A percentile compares a stretch with the other conserved stretches of the same genome.
Conservation (phyloP, 148 eudicot species). For the Salicornia ramosissima region DNA sequence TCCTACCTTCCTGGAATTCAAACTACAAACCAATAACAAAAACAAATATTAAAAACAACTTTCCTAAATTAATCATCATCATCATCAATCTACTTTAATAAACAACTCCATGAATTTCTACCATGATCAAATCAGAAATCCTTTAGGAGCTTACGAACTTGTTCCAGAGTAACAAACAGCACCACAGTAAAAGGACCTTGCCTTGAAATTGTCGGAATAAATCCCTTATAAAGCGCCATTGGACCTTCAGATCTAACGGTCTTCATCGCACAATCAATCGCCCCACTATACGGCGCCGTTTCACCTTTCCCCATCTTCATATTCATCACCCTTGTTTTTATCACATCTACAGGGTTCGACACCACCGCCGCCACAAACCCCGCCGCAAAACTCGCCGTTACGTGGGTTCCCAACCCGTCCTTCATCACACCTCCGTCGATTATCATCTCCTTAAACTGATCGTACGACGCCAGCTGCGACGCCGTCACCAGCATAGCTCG, state of each 20-base stretch:
- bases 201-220: constrained; percentile 78
- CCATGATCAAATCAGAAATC: constrained; percentile 60
- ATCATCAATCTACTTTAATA: no score
- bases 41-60: no score
- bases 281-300: constrained; percentile 60
- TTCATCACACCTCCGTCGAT: constrained; percentile 48
- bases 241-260: constrained; percentile 64
- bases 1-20: no score
- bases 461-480: constrained; percentile 81
- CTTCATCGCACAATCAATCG: constrained; percentile 70
- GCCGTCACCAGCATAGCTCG: constrained; percentile 93
- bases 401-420: constrained; percentile 86
- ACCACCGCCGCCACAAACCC: constrained; percentile 93
- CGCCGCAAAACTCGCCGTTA: constrained; percentile 77
- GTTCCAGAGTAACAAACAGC: constrained; percentile 81
- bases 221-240: constrained; percentile 73
- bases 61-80: no score
- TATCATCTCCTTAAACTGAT: constrained; percentile 60
- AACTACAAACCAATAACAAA: no score
- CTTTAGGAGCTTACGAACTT: constrained; percentile 65
- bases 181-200: constrained; percentile 92
- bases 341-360: constrained; percentile 85
- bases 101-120: no score
- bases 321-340: constrained; percentile 87
- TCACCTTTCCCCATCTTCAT: constrained; percentile 61